Conservation (phyloP, 345 rosid genomes). For the Aquilaria malaccensis region DNA sequence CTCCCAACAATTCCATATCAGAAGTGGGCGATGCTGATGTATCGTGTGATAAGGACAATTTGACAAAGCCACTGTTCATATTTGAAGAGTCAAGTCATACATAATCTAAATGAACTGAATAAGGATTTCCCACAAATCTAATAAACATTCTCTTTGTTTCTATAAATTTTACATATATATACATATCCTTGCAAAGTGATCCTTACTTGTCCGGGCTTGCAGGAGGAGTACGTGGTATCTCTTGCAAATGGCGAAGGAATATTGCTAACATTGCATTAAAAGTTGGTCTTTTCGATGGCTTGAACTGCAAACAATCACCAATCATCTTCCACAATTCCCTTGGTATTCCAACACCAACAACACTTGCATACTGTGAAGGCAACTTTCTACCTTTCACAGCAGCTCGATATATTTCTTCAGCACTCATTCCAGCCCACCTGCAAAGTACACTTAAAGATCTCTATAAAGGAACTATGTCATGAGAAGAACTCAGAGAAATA, state of each 20-base stretch:
- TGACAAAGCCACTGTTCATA: constrained; percentile 49
- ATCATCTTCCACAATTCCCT: constrained; percentile 97
- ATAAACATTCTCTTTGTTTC: too few relatives aligned
- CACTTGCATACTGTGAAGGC: constrained; percentile 97
- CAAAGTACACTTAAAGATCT: constrained; percentile 13
- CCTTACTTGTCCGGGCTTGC: constrained; percentile 89
- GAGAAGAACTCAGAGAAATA: not conserved
- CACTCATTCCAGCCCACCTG: constrained; percentile 95
- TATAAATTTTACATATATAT: too few relatives aligned
- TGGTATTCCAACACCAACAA: constrained; percentile 96
- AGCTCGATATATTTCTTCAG: constrained; percentile 84
- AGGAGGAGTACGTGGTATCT: constrained; percentile 86
- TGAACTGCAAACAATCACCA: constrained; percentile 95
- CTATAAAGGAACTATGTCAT: constrained; percentile 5
- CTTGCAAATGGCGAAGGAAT: constrained; percentile 89
- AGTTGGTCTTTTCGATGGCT: constrained; percentile 80
- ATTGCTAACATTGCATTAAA: constrained; percentile 87
- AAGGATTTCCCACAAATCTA: not conserved
- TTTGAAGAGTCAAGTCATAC: not conserved
- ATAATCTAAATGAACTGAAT: not conserved
- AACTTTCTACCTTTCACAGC: constrained; percentile 74
- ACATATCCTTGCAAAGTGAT: not conserved
- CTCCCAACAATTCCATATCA: constrained; percentile 43
- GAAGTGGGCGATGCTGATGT: constrained; percentile 42
- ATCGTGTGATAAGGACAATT: constrained; percentile 42